phyloP scores from a whole-genome alignment of 306 rosid genomes.

The Prunus dulcis region DNA sequence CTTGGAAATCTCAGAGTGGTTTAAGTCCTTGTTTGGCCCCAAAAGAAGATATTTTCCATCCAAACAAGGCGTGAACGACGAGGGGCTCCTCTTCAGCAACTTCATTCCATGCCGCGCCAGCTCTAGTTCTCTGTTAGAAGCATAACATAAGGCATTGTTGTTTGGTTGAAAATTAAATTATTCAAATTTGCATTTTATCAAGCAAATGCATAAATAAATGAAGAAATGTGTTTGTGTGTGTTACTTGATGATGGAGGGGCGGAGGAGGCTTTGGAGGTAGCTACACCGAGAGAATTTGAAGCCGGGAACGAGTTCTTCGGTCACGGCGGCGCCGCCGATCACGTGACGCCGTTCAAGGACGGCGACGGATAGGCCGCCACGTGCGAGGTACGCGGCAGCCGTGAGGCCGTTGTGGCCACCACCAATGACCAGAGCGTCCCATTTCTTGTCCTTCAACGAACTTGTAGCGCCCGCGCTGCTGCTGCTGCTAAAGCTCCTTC shows the following conservation, averaged over 20 bases:
- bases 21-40: constrained; percentile 63
- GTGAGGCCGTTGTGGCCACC: constrained; percentile 97
- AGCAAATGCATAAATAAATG: not conserved
- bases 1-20: constrained; percentile 75
- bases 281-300: constrained; percentile 95
- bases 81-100: constrained; percentile 75
- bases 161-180: not conserved
- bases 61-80: constrained; percentile 91
- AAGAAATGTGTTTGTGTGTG: not conserved
- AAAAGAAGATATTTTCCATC: constrained; percentile 84
- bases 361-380: constrained; percentile 82
- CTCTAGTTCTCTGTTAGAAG: constrained; percentile 54
- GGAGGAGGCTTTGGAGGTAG: constrained; percentile 86
- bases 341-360: constrained; percentile 91
- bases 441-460: constrained; percentile 54
- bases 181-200: not conserved
- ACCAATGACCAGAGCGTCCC: constrained; percentile 90
- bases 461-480: constrained; percentile 7
- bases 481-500: constrained; percentile 51
- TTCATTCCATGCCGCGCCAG: constrained; percentile 76
- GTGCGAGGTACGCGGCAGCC: constrained; percentile 89
- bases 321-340: constrained; percentile 90
- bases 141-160: not conserved
- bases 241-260: constrained; percentile 72
- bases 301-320: constrained; percentile 81